Evolutionary conservation across 2,329 filamentous ascomycete genomes (phyloP), one percentile per base, ranked within the genome.

Genomic region (Monilinia fructigena): DNA sequence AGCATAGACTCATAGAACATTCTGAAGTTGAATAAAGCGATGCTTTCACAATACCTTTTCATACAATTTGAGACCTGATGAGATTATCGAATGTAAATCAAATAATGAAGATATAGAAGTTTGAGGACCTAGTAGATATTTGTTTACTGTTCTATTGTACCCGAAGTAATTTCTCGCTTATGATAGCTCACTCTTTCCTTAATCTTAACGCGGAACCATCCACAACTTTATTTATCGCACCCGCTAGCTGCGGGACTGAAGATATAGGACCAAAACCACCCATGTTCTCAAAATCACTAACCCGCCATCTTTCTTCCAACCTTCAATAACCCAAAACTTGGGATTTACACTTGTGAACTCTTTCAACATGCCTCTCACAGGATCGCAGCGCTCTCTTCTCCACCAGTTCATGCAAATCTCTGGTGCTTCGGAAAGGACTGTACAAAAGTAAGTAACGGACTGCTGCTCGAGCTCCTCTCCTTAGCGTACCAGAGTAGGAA

Each of bases 401-500:
- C 54, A 48, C 42, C 72, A 76, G 67, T 76, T 77, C 61, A 75
- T 76, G 68, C 50, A 68, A 45, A 67, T 77, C 23, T 76, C 76
- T 54, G 75, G 76, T 12, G 71, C 72, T 10, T 69, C 66, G 31
- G 75, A 77, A 63, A 74, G 75, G 60, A 67, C 66, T 38, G 74
- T 14, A 50, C 59, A 53, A 73, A 67, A 67, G 76, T 77, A 52
- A 74, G 72, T 74, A 31, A 47, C 47, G 61, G 53, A 28, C 50
- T 69, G 56, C 50, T 69, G 59, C 55, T 64, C 54, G 18, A 48
- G 42, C 28, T 55, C 55, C 26, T 20, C 28, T 38, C 38, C 38
- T 40, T 40, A 40, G 18, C 54, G 8, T 56, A 45, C 66, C 45
- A 20, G 50, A 26, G 26, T 3, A 71, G 66, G 67, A 63, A 55